Percentiles rank a stretch among this genome's conserved stretches.
Conservation (phyloP, 495 filamentous ascomycete species). For the Terfezia claveryi region DNA sequence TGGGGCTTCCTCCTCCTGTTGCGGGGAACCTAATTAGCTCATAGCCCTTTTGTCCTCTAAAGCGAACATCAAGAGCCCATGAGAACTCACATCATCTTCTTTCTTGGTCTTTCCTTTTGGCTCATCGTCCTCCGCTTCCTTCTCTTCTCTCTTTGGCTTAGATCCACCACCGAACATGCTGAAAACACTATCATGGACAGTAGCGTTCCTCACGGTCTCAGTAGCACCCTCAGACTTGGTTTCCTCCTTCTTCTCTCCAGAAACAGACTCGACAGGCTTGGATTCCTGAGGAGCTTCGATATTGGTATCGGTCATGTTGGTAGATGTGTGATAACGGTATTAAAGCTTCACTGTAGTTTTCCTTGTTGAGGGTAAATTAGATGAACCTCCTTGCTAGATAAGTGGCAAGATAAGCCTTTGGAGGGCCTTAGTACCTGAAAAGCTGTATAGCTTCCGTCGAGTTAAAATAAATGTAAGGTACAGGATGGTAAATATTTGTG, state of each 20-base stretch:
- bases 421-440: too few relatives aligned
- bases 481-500: background rate
- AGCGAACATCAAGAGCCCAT: background rate
- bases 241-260: background rate
- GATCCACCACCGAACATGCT: background rate
- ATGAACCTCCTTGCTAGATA: too few relatives aligned
- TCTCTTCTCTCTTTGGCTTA: background rate
- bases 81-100: background rate
- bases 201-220: background rate
- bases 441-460: too few relatives aligned
- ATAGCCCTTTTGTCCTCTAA: background rate
- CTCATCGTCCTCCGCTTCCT: background rate
- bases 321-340: too few relatives aligned
- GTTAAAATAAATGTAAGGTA: background rate
- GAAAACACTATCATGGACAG: background rate
- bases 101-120: background rate
- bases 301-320: background rate
- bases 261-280: background rate
- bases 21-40: background rate
- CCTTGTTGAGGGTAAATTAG: too few relatives aligned
- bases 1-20: slow-evolving; percentile 43
- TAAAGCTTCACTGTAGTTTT: too few relatives aligned
- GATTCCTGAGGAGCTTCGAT: background rate
- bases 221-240: background rate
- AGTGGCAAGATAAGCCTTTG: too few relatives aligned